These are phyloP conservation scores for Botrytis pseudocinerea DNA, from an alignment of 2,329 filamentous ascomycete species.

Conservation along the genomic window DNA sequence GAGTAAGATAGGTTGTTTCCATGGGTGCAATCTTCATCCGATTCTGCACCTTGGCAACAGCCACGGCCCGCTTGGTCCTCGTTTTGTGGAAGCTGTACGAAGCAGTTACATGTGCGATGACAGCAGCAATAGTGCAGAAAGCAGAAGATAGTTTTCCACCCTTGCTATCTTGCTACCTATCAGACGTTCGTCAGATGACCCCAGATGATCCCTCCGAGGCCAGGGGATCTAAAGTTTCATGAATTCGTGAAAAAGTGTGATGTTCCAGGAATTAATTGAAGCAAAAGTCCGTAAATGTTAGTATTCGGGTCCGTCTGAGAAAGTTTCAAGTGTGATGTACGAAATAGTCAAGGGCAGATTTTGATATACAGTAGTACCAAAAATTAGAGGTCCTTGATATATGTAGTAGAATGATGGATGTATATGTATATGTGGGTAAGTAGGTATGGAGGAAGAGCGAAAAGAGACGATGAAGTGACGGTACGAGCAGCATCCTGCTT, in stretches of 20 bases:
- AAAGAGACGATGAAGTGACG: not conserved
- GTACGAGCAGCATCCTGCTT: not conserved
- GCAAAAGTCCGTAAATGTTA: not conserved
- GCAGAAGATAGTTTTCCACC: slow-evolving; percentile 3
- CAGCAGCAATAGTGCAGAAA: slow-evolving; percentile 15
- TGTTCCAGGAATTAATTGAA: not conserved
- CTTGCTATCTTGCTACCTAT: slow-evolving; percentile 19
- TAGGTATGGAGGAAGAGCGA: slow-evolving; percentile 7
- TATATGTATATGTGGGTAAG: not conserved
- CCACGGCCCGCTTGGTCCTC: slow-evolving; percentile 24
- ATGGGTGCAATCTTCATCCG: slow-evolving; percentile 24
- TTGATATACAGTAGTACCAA: not conserved
- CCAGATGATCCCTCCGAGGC: slow-evolving; percentile 14
- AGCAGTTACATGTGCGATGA: slow-evolving; percentile 22
- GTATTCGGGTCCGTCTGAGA: slow-evolving; percentile 13
- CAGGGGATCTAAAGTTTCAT: not conserved
- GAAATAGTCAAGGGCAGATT: not conserved
- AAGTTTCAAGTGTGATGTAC: slow-evolving; percentile 6
- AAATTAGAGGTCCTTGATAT: not conserved
- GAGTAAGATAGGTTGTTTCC: slow-evolving; percentile 16
- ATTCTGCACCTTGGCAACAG: slow-evolving; percentile 23
- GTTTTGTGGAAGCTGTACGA: slow-evolving; percentile 21
- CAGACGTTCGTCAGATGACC: slow-evolving; percentile 20
- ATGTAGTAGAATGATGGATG: not conserved
- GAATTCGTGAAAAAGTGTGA: not conserved